These are phyloP conservation scores for Drechslerella coelobrocha DNA, from an alignment of 2,329 filamentous ascomycete genomes.

Conservation along the genomic window DNA sequence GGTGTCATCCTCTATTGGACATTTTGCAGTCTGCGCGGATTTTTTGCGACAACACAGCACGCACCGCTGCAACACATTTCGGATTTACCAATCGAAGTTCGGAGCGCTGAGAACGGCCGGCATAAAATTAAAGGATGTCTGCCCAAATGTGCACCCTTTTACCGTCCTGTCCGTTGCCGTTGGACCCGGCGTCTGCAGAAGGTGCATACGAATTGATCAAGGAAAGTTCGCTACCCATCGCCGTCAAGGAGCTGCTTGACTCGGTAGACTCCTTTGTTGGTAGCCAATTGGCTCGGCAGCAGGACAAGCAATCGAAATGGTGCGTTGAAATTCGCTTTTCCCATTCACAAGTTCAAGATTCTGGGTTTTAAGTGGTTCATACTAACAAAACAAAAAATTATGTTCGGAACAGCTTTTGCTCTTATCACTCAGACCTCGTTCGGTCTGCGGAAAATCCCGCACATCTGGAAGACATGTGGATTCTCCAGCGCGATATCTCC, in stretches of 20 bases:
- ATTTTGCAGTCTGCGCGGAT: too few species aligned
- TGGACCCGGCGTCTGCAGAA: conserved; percentile 45
- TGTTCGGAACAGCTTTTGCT: conserved; percentile 28
- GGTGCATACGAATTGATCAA: conserved; percentile 48
- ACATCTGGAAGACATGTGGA: conserved; percentile 43
- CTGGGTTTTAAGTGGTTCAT: neutral
- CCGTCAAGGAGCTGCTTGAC: conserved; percentile 43
- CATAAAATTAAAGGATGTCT: conserved; percentile 32
- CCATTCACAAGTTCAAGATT: neutral
- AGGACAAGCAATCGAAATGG: conserved; percentile 35
- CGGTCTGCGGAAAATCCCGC: conserved; percentile 37
- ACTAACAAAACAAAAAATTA: conserved; percentile 5
- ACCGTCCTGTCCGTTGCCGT: conserved; percentile 32
- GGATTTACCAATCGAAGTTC: neutral
- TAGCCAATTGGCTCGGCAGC: conserved; percentile 33
- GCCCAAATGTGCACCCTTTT: conserved; percentile 45
- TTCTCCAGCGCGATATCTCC: conserved; percentile 45
- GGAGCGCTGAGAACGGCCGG: neutral
- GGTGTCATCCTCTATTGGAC: too few species aligned
- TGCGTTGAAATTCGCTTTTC: conserved; percentile 7
- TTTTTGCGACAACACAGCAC: neutral
- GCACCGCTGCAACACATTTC: conserved; percentile 43
- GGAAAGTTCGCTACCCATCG: conserved; percentile 33
- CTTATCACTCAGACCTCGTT: conserved; percentile 40
- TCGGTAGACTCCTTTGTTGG: conserved; percentile 40